A percentile compares a stretch with the other conserved stretches of the same genome.
phyloP scores from a whole-genome alignment of 192 early-diverging fungal species.

The Gaertneriomyces semiglobifer region DNA sequence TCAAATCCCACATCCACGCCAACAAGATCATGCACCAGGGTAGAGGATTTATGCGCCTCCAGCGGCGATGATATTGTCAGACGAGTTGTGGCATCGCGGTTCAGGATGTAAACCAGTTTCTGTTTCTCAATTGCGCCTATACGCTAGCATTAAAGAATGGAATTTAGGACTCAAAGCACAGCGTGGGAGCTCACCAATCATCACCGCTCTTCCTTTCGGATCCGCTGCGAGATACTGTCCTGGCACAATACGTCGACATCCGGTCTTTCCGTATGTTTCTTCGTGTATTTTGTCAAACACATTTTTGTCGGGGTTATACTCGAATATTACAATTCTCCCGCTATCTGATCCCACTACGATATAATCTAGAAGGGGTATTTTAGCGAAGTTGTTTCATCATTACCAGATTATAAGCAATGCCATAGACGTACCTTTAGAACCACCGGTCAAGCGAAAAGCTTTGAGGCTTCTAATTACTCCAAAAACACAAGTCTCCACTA shows the following conservation, averaged over 20 bases:
- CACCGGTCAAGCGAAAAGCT: slow-evolving; percentile 85
- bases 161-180: not conserved
- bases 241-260: slow-evolving; percentile 81
- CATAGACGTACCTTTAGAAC: slow-evolving; percentile 67
- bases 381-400: not conserved
- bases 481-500: slow-evolving; percentile 78
- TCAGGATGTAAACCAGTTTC: slow-evolving; percentile 95
- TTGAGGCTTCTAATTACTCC: slow-evolving; percentile 78
- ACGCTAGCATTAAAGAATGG: not conserved
- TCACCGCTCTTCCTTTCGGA: slow-evolving; percentile 92
- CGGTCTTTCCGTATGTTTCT: slow-evolving; percentile 93
- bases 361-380: slow-evolving; percentile 61
- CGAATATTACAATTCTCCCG: slow-evolving; percentile 83
- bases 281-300: slow-evolving; percentile 78
- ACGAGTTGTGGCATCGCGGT: slow-evolving; percentile 78
- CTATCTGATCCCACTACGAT: slow-evolving; percentile 87
- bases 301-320: slow-evolving; percentile 75
- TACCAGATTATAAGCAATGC: no score
- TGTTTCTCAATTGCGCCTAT: slow-evolving; percentile 86
- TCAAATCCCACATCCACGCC: slow-evolving; percentile 98
- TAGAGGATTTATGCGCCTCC: slow-evolving; percentile 83
- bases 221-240: slow-evolving; percentile 96
- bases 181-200: slow-evolving; percentile 60
- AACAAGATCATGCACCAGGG: slow-evolving; percentile 72
- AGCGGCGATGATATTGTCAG: slow-evolving; percentile 92